Percentiles rank a stretch among this genome's conserved stretches.
These are phyloP conservation scores for Lachancea thermotolerans DNA, from an alignment of 805 yeast genomes.

Conservation along the genomic window DNA sequence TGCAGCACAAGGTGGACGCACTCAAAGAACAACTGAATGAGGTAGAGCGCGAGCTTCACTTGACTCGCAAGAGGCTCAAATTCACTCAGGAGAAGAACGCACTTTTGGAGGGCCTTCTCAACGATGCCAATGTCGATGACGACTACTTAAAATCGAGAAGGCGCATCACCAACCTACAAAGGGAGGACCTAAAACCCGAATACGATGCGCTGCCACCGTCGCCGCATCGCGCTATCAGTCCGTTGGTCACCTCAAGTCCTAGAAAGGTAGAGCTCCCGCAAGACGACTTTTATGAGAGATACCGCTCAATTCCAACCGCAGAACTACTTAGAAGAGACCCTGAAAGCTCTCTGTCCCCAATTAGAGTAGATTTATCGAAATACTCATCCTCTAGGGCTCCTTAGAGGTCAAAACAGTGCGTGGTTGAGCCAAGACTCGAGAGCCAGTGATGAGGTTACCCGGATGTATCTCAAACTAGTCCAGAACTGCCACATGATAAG, in stretches of 20 bases:
- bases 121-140: slow-evolving; percentile 30
- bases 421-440: no score
- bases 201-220: slow-evolving; percentile 27
- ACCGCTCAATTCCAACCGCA: slow-evolving; percentile 29
- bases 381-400: slow-evolving; percentile 9
- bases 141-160: slow-evolving; percentile 29
- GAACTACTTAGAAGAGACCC: slow-evolving; percentile 20
- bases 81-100: slow-evolving; percentile 28
- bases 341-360: slow-evolving; percentile 25
- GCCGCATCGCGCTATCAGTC: slow-evolving; percentile 22
- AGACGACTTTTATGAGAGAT: slow-evolving; percentile 22
- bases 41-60: slow-evolving; percentile 15
- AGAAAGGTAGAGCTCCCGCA: slow-evolving; percentile 9
- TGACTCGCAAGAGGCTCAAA: slow-evolving; percentile 20
- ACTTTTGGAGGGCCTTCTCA: slow-evolving; percentile 25
- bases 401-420: not conserved
- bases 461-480: no score
- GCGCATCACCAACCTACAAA: slow-evolving; percentile 28
- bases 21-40: slow-evolving; percentile 12
- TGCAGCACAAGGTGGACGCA: slow-evolving; percentile 13
- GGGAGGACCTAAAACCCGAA: slow-evolving; percentile 26
- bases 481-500: not conserved
- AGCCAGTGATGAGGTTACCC: no score
- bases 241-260: slow-evolving; percentile 32
- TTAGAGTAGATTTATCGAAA: slow-evolving; percentile 26